These are phyloP conservation scores for Blastobotrys malaysiensis DNA, from an alignment of 1,139 yeast species.

Conservation along the genomic window DNA sequence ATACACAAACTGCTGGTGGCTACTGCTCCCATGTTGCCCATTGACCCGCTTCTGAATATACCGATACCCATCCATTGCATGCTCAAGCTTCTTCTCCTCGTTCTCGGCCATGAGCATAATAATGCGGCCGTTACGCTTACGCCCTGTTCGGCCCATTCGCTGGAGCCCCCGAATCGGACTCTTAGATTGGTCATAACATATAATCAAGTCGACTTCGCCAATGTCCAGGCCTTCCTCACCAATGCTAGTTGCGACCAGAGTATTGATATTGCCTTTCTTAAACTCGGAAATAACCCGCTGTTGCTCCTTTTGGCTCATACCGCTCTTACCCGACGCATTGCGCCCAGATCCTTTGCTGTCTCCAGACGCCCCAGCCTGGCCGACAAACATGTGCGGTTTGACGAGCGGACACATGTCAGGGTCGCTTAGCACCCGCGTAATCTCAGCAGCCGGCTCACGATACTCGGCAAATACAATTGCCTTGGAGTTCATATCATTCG, in stretches of 20 bases:
- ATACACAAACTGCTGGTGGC: conserved; percentile 30
- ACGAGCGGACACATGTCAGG: conserved; percentile 39
- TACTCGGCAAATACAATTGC: conserved; percentile 84
- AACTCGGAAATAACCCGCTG: conserved; percentile 64
- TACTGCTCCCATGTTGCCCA: conserved; percentile 22
- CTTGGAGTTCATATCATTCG: conserved; percentile 43
- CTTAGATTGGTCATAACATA: conserved; percentile 88
- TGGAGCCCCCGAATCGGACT: conserved; percentile 93
- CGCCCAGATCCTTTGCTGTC: conserved; percentile 13
- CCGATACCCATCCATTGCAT: conserved; percentile 80
- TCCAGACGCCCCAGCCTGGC: conserved; percentile 47
- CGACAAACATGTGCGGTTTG: conserved; percentile 84
- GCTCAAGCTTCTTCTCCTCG: conserved; percentile 74
- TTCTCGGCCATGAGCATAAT: conserved; percentile 70
- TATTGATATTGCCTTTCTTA: conserved; percentile 64
- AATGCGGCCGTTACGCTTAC: conserved; percentile 85
- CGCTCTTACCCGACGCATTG: conserved; percentile 17
- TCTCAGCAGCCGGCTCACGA: conserved; percentile 84
- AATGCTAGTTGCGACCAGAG: conserved; percentile 90
- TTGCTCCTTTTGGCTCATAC: conserved; percentile 41
- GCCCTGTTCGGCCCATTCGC: conserved; percentile 97
- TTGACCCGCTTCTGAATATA: conserved; percentile 62
- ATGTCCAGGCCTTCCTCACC: conserved; percentile 99
- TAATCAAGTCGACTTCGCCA: conserved; percentile 91
- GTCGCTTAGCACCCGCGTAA: conserved; percentile 60